Conservation (phyloP, 441 rosid genomes). For the Arabidopsis lyrata region DNA sequence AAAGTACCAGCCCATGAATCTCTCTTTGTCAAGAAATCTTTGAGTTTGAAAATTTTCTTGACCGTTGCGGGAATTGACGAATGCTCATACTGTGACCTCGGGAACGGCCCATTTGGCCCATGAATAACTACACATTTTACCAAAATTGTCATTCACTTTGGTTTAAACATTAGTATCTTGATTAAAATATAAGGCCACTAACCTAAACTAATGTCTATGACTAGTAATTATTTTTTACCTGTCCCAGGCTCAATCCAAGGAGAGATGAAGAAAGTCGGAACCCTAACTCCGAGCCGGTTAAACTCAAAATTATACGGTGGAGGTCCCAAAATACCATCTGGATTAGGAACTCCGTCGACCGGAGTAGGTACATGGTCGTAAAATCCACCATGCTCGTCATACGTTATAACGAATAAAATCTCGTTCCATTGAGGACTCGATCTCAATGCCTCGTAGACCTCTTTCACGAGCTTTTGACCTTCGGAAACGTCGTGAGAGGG, state of each 20-base stretch:
- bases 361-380: conserved; percentile 94
- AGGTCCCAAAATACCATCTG: conserved; percentile 73
- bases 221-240: conserved; percentile 47
- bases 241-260: conserved; percentile 92
- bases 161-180: not conserved
- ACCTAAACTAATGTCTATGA: too few relatives aligned
- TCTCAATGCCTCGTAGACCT: conserved; percentile 81
- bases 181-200: not conserved
- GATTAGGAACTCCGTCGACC: conserved; percentile 71
- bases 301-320: conserved; percentile 74
- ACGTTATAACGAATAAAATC: conserved; percentile 63
- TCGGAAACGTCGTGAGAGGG: conserved; percentile 80
- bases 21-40: conserved; percentile 80
- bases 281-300: conserved; percentile 81
- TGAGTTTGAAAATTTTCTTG: conserved; percentile 80
- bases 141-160: not conserved
- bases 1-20: conserved; percentile 96
- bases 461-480: conserved; percentile 79
- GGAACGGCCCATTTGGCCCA: conserved; percentile 75
- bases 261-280: conserved; percentile 78
- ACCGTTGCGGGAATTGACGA: conserved; percentile 91
- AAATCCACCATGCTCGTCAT: conserved; percentile 93
- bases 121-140: conserved; percentile 52
- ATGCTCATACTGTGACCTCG: conserved; percentile 84
- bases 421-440: conserved; percentile 89